Evolutionary conservation across 352 stramenopile species (phyloP), one percentile per base, ranked within the genome.

Genomic region (Phytophthora colocasiae): DNA sequence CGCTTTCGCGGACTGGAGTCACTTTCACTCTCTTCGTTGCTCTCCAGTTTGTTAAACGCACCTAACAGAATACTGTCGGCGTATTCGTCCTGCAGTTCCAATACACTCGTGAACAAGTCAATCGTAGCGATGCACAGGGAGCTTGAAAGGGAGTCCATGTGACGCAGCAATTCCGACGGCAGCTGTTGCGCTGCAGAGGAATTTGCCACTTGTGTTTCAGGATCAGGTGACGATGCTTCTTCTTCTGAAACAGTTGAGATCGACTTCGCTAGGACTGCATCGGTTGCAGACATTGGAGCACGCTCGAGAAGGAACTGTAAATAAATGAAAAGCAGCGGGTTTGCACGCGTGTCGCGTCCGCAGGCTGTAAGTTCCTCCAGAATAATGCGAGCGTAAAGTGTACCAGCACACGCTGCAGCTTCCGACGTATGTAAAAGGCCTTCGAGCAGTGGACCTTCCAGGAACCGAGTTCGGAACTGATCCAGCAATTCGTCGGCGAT

Each of bases 91-190:
- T 92, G 75, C 14, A 96, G 59, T 34, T 90, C 80, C 19, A 96
- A 59, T 4, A 96, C 49, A 29, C 74, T 82, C 6, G 83, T 90
- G 50, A 94, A 94, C 50, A 96, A 70, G 27, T 96, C 86, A 36
- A 96, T 93, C 3, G 88, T 92, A 22, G 81, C 82, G 43, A 96
- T 89, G 46, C 85, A 94, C 46, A 95, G 58, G 24, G 85, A 91
- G 26, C 75, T 88, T 1, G 86, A 95, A 14, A 95, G 71, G 10
- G 86, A 92, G 64, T 92, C 80, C 71, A 94, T 92, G 44, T 85
- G 86, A 40, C 91, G 83, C 15, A 95, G 75, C 31, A 96, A 40
- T 55, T 94, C 83, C 4, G 73, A 79, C 8, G 85, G 81, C n/a
- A 96, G 73, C 26, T 80, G 63, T 5, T 85, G 71, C n/a, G 69